Percentiles rank a stretch among this genome's conserved stretches.
These are phyloP conservation scores for Nannochloris sp. DNA, from an alignment of 139 green algal genomes.

Conservation along the genomic window DNA sequence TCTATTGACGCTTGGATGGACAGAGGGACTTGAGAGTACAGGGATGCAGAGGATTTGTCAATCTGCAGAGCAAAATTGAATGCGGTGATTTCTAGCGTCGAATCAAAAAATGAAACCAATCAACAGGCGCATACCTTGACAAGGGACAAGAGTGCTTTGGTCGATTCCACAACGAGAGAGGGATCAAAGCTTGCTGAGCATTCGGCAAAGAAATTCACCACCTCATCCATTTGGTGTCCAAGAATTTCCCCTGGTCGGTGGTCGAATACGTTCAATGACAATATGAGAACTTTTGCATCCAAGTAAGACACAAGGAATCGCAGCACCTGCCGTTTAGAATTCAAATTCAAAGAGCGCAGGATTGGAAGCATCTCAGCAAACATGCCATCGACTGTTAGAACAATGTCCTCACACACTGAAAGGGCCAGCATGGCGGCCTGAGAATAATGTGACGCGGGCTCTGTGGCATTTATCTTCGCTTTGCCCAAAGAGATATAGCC, in stretches of 20 bases:
- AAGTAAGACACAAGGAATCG: neutral
- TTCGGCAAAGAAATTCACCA: neutral
- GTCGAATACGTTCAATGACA: neutral
- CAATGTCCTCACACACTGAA: neutral
- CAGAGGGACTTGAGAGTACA: conserved; percentile 20
- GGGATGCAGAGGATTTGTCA: conserved; percentile 11
- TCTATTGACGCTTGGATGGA: conserved; percentile 12
- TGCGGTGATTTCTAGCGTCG: conserved; percentile 16
- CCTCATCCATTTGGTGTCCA: conserved; percentile 4
- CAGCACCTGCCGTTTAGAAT: neutral
- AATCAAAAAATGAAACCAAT: conserved; percentile 5
- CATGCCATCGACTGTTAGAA: conserved; percentile 4
- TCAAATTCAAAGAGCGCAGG: conserved; percentile 11
- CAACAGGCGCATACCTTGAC: conserved; percentile 15
- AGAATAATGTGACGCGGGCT: neutral
- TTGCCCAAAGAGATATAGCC: neutral
- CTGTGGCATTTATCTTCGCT: neutral
- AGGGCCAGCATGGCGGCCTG: neutral
- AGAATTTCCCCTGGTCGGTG: neutral
- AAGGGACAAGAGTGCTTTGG: conserved; percentile 7
- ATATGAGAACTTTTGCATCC: conserved; percentile 1
- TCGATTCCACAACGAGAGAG: neutral
- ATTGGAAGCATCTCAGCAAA: conserved; percentile 18
- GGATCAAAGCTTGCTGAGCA: conserved; percentile 3
- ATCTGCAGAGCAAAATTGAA: conserved; percentile 22